Evolutionary conservation across 202 grass and related monocot genomes (phyloP).

Genomic region (Hordeum pubiflorum): DNA sequence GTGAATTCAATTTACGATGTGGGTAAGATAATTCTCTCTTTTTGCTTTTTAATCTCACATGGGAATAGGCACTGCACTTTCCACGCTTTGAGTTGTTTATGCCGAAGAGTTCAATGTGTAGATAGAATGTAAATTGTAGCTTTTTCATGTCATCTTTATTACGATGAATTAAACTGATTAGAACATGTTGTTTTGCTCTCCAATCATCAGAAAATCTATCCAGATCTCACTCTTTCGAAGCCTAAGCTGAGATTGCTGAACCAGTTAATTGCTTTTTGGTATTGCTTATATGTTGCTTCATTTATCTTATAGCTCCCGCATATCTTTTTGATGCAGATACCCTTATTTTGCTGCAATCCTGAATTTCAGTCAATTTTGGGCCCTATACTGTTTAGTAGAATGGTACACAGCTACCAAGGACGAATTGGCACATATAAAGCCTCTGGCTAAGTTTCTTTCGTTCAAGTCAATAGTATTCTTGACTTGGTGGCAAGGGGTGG

Average conservation of each 20-base stretch:
- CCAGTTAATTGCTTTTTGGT: neutral
- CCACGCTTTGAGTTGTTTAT: conserved; percentile 16
- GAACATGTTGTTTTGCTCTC: neutral
- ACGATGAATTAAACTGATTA: neutral
- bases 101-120: neutral
- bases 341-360: conserved; percentile 80
- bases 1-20: conserved; percentile 81
- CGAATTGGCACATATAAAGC: conserved; percentile 78
- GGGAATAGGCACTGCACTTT: neutral
- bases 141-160: neutral
- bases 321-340: conserved; percentile 51
- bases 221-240: neutral
- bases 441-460: conserved; percentile 82
- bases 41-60: conserved; percentile 8
- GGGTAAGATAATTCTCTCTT: conserved; percentile 48
- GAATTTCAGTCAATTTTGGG: conserved; percentile 97
- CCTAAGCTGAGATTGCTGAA: conserved; percentile 5
- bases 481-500: conserved; percentile 97
- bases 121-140: neutral
- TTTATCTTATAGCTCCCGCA: conserved; percentile 13
- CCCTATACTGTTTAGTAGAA: conserved; percentile 80
- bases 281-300: conserved; percentile 21
- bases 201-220: neutral
- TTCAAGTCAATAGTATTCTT: conserved; percentile 98
- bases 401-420: conserved; percentile 96